phyloP scores from a whole-genome alignment of 1,284 basidiomycete species.

The Erythrobasidium hasegawianum region DNA sequence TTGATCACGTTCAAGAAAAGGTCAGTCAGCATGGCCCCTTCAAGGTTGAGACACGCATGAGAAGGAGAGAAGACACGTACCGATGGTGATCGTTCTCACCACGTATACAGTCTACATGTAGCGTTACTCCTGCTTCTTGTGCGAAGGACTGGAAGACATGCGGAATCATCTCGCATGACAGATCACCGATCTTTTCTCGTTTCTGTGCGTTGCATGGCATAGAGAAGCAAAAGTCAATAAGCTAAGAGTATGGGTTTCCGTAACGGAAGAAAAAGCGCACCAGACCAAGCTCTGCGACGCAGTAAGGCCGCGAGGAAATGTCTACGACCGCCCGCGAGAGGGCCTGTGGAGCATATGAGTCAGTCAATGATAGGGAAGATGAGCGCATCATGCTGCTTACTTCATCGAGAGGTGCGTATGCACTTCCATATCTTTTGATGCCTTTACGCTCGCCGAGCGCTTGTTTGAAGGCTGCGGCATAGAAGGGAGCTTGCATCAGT shows the following conservation, averaged over 20 bases:
- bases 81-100: conserved; percentile 98
- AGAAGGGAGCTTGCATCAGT: too few relatives aligned
- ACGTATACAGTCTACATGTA: conserved; percentile 88
- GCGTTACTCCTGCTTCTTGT: conserved; percentile 80
- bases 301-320: conserved; percentile 95
- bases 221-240: too few relatives aligned
- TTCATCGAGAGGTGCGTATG: conserved; percentile 95
- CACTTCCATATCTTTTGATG: conserved; percentile 92
- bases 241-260: too few relatives aligned
- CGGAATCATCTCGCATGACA: conserved; percentile 84
- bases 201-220: conserved; percentile 59
- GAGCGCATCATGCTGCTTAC: too few relatives aligned
- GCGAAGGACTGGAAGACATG: conserved; percentile 92
- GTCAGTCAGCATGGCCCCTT: not conserved
- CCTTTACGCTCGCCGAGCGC: conserved; percentile 92
- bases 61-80: conserved; percentile 55
- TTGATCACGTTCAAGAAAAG: not conserved
- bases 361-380: not conserved
- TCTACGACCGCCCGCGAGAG: conserved; percentile 94
- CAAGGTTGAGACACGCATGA: not conserved
- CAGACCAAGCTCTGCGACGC: conserved; percentile 71
- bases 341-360: conserved; percentile 58
- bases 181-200: conserved; percentile 94
- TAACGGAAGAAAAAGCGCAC: conserved; percentile 12
- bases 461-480: conserved; percentile 79